These are phyloP conservation scores for Fomitopsis palustris DNA, from an alignment of 1,284 basidiomycete species.

Conservation along the genomic window DNA sequence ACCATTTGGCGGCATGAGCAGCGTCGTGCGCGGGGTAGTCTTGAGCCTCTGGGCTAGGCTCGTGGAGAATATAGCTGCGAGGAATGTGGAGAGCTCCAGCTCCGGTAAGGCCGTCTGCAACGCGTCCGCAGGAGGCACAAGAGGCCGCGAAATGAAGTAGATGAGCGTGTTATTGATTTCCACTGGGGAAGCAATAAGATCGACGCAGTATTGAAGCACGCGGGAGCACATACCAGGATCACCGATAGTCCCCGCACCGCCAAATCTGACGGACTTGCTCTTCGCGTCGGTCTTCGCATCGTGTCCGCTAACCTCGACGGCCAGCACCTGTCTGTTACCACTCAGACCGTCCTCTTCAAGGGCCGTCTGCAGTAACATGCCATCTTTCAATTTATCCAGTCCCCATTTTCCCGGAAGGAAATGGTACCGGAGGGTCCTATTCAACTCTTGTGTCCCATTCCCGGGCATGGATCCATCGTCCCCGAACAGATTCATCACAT, in stretches of 20 bases:
- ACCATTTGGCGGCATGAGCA: conserved; percentile 85
- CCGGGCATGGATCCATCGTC: conserved; percentile 52
- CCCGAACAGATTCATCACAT: conserved; percentile 66
- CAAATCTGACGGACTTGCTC: conserved; percentile 67
- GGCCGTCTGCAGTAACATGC: conserved; percentile 78
- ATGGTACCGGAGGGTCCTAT: conserved; percentile 75
- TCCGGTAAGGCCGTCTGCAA: conserved; percentile 81
- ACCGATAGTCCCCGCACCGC: conserved; percentile 78
- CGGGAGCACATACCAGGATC: conserved; percentile 57
- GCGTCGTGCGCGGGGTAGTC: conserved; percentile 68
- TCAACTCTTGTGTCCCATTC: conserved; percentile 63
- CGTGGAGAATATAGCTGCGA: conserved; percentile 86
- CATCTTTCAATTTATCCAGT: conserved; percentile 66
- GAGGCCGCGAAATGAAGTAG: conserved; percentile 85
- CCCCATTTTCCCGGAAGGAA: conserved; percentile 80
- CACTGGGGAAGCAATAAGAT: conserved; percentile 40
- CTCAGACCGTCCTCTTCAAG: conserved; percentile 65
- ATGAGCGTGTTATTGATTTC: conserved; percentile 77
- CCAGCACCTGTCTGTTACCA: conserved; percentile 70
- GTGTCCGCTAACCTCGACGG: conserved; percentile 59
- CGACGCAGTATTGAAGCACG: not conserved
- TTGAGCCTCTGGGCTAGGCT: conserved; percentile 72
- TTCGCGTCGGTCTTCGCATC: conserved; percentile 39
- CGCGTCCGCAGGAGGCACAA: conserved; percentile 80
- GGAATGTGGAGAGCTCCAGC: conserved; percentile 84